phyloP scores from a whole-genome alignment of 208 protist species.

The Crithidia bombi region DNA sequence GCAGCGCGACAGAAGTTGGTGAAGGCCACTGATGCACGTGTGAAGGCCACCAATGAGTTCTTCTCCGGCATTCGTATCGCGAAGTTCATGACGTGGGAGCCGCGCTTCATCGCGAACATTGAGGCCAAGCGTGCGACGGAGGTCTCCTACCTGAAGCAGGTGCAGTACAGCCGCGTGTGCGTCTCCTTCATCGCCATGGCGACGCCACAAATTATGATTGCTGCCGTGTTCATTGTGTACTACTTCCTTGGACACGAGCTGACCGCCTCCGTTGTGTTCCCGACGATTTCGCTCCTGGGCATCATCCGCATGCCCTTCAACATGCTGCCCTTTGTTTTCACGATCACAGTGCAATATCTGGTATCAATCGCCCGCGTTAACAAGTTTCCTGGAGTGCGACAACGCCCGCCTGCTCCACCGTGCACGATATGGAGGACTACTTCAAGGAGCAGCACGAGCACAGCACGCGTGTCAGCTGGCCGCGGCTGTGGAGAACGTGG shows the following conservation, averaged over 20 bases:
- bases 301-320: slow-evolving; percentile 89
- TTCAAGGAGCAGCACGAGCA: slow-evolving; percentile 18
- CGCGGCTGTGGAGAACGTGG: slow-evolving; percentile 45
- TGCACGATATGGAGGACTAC: slow-evolving; percentile 14
- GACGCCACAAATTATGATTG: slow-evolving; percentile 66
- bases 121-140: slow-evolving; percentile 50
- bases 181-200: slow-evolving; percentile 68
- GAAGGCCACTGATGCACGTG: slow-evolving; percentile 69
- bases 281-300: slow-evolving; percentile 87
- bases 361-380: slow-evolving; percentile 79
- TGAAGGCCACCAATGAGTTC: slow-evolving; percentile 88
- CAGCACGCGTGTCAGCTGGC: slow-evolving; percentile 36
- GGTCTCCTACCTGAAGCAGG: slow-evolving; percentile 39
- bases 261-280: slow-evolving; percentile 84
- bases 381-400: slow-evolving; percentile 57
- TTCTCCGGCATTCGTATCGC: slow-evolving; percentile 88
- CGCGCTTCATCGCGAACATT: slow-evolving; percentile 51
- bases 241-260: slow-evolving; percentile 58
- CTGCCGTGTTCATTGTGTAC: slow-evolving; percentile 63
- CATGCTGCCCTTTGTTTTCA: slow-evolving; percentile 84
- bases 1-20: slow-evolving; percentile 38
- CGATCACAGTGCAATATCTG: slow-evolving; percentile 60
- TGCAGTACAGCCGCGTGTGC: slow-evolving; percentile 40
- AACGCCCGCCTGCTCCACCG: slow-evolving; percentile 29
- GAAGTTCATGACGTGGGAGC: slow-evolving; percentile 93